Evolutionary conservation across 495 filamentous ascomycete species (phyloP).

Genomic region (Penicillium lagena): DNA sequence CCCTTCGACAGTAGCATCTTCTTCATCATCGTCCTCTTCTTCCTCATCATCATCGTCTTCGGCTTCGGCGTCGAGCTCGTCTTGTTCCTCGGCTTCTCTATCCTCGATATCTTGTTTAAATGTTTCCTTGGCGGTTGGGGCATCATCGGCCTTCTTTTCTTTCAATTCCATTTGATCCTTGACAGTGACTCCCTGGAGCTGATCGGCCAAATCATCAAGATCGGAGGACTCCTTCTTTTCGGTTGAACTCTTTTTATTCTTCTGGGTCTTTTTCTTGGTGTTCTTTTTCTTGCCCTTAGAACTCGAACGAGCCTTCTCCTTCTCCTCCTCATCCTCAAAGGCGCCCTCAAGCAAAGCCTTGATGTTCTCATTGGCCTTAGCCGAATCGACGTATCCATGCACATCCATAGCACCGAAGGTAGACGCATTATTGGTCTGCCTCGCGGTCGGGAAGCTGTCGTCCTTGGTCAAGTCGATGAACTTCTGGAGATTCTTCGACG

Average conservation of each 20-base stretch:
- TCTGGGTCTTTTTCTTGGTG: slow-evolving; percentile 24
- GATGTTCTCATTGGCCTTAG: slow-evolving; percentile 74
- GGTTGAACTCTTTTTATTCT: slow-evolving; percentile 37
- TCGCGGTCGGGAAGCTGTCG: slow-evolving; percentile 16
- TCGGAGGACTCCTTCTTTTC: slow-evolving; percentile 26
- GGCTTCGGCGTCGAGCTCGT: slow-evolving; percentile 11
- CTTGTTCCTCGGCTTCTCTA: slow-evolving; percentile 3
- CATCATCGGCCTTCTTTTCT: slow-evolving; percentile 9
- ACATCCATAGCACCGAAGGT: slow-evolving; percentile 46
- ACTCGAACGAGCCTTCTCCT: slow-evolving; percentile 23
- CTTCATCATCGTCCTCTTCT: slow-evolving; percentile 62
- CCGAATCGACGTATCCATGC: slow-evolving; percentile 66
- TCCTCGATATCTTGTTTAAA: slow-evolving; percentile 7
- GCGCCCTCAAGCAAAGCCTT: slow-evolving; percentile 83
- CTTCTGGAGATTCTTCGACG: slow-evolving; percentile 31
- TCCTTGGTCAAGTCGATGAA: slow-evolving; percentile 41
- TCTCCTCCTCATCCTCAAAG: slow-evolving; percentile 75
- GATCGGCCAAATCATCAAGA: slow-evolving; percentile 48
- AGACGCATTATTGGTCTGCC: slow-evolving; percentile 13
- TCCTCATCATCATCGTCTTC: slow-evolving; percentile 37
- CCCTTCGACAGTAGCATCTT: slow-evolving; percentile 71
- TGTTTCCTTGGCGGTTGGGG: slow-evolving; percentile 34
- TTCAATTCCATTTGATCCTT: slow-evolving; percentile 10
- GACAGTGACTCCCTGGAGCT: slow-evolving; percentile 55
- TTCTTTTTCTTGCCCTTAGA: slow-evolving; percentile 47